Evolutionary conservation across 2,329 filamentous ascomycete genomes (phyloP).

Genomic region (Pestalotiopsis sp.): DNA sequence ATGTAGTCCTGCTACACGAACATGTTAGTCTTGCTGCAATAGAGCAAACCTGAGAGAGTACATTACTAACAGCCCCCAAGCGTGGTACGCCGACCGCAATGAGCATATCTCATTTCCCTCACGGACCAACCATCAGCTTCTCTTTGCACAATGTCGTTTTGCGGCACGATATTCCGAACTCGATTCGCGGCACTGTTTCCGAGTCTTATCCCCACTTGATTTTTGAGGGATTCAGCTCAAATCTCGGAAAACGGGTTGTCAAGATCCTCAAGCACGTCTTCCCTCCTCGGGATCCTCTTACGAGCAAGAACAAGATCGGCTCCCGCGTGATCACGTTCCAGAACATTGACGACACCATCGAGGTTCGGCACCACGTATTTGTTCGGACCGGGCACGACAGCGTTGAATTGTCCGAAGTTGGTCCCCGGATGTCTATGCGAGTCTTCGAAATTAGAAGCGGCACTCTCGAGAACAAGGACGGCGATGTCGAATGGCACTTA

Average conservation of each 20-base stretch:
- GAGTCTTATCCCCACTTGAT: slow-evolving; percentile 94
- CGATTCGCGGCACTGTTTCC: slow-evolving; percentile 82
- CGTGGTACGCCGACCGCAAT: slow-evolving; percentile 83
- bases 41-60: not conserved
- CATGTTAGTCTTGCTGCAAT: slow-evolving; percentile 56
- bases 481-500: slow-evolving; percentile 94
- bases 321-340: slow-evolving; percentile 91
- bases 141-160: slow-evolving; percentile 91
- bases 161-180: slow-evolving; percentile 89
- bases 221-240: slow-evolving; percentile 66
- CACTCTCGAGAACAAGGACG: slow-evolving; percentile 91
- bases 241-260: slow-evolving; percentile 63
- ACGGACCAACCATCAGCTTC: slow-evolving; percentile 82
- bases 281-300: slow-evolving; percentile 80
- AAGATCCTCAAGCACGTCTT: slow-evolving; percentile 95
- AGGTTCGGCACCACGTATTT: slow-evolving; percentile 92
- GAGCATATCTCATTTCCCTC: slow-evolving; percentile 76
- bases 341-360: slow-evolving; percentile 88
- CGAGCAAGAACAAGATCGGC: slow-evolving; percentile 74
- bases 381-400: slow-evolving; percentile 89
- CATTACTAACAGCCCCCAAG: not conserved
- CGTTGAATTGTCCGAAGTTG: slow-evolving; percentile 86
- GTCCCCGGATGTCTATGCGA: slow-evolving; percentile 96
- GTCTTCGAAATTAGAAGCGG: slow-evolving; percentile 91
- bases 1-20: slow-evolving; percentile 87